These are phyloP conservation scores for Sisymbrium irio DNA, from an alignment of 345 rosid genomes.

Conservation along the genomic window DNA sequence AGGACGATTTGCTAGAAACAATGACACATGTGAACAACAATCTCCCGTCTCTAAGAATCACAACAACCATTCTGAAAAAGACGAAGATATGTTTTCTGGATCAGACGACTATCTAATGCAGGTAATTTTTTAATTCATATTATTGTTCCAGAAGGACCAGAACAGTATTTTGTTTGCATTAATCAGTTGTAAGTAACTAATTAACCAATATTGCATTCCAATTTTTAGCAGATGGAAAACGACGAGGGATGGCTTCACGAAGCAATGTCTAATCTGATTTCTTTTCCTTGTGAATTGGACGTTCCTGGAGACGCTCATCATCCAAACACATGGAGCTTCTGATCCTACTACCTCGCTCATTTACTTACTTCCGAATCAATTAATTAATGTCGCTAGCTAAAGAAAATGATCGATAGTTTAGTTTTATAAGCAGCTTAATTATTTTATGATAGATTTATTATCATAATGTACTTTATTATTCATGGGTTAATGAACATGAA, in stretches of 20 bases:
- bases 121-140: constrained; percentile 33
- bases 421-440: constrained; percentile 12
- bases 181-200: neutral
- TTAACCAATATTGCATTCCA: neutral
- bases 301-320: constrained; percentile 28
- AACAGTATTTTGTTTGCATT: neutral
- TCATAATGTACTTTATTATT: constrained; percentile 27
- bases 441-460: constrained; percentile 9
- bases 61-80: constrained; percentile 36
- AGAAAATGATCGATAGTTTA: constrained; percentile 18
- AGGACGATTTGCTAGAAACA: constrained; percentile 86
- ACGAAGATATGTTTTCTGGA: constrained; percentile 40
- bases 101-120: constrained; percentile 36
- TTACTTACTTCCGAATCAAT: constrained; percentile 3
- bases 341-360: constrained; percentile 1
- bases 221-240: constrained; percentile 48
- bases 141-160: neutral
- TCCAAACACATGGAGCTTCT: constrained; percentile 33
- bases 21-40: constrained; percentile 56
- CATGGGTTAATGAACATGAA: constrained; percentile 20
- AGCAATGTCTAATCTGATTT: constrained; percentile 67
- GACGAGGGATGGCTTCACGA: constrained; percentile 81
- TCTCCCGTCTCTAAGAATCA: constrained; percentile 37
- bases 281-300: constrained; percentile 46
- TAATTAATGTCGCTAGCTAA: constrained; percentile 19